These are phyloP conservation scores for Termitomyces sp. DNA, from an alignment of 768 basidiomycete species.

Conservation along the genomic window DNA sequence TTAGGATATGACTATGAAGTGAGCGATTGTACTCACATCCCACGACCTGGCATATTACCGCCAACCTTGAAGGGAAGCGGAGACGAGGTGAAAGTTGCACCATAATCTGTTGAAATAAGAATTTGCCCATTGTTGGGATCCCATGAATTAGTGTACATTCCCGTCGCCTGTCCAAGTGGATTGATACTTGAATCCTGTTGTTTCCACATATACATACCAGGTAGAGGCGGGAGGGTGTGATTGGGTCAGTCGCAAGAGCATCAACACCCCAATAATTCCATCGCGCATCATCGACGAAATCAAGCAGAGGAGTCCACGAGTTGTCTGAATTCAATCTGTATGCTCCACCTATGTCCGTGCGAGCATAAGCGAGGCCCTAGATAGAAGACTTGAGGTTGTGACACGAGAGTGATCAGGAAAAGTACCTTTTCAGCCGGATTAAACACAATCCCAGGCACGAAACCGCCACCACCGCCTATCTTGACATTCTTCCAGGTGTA, in stretches of 20 bases:
- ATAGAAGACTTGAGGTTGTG: background rate
- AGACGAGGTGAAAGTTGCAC: conserved; percentile 52
- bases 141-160: conserved; percentile 63
- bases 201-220: conserved; percentile 30
- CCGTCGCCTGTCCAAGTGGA: conserved; percentile 39
- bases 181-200: background rate
- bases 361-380: conserved; percentile 60
- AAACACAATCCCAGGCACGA: conserved; percentile 60
- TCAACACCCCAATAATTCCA: conserved; percentile 67
- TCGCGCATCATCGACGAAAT: conserved; percentile 44
- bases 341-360: conserved; percentile 67
- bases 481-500: conserved; percentile 69
- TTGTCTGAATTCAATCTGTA: conserved; percentile 62
- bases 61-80: conserved; percentile 64
- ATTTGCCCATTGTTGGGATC: conserved; percentile 65
- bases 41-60: conserved; percentile 70
- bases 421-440: conserved; percentile 50
- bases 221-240: conserved; percentile 53
- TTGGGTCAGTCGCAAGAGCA: conserved; percentile 62
- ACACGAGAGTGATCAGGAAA: background rate
- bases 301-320: conserved; percentile 61
- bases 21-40: conserved; percentile 39
- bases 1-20: conserved; percentile 6
- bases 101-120: conserved; percentile 56
- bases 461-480: conserved; percentile 47